Evolutionary conservation across 805 yeast genomes (phyloP).

Genomic region (Starmerella ratchasimensis): DNA sequence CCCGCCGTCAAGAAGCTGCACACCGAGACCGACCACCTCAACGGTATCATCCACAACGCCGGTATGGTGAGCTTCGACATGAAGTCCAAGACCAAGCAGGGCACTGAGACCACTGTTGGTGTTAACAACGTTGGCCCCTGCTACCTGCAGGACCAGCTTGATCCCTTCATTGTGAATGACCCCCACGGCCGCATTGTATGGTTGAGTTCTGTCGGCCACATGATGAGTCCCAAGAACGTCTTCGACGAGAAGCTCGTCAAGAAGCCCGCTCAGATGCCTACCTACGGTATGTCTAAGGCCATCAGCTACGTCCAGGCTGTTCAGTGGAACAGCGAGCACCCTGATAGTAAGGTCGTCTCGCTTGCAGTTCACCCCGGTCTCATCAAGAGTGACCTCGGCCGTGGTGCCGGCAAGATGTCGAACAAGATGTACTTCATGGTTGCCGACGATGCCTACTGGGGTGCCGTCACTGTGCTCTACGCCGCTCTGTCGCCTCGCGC

Average conservation of each 20-base stretch:
- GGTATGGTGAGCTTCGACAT: slow-evolving; percentile 24
- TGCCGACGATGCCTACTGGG: slow-evolving; percentile 24
- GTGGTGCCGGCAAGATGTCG: slow-evolving; percentile 15
- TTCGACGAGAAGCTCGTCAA: slow-evolving; percentile 29
- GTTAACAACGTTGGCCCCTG: slow-evolving; percentile 36
- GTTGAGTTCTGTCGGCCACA: slow-evolving; percentile 32
- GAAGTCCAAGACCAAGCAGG: slow-evolving; percentile 31
- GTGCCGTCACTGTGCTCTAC: slow-evolving; percentile 34
- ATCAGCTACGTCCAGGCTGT: slow-evolving; percentile 28
- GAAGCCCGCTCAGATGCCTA: slow-evolving; percentile 1
- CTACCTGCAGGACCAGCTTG: slow-evolving; percentile 28
- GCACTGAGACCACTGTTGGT: slow-evolving; percentile 35
- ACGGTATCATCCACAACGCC: slow-evolving; percentile 21
- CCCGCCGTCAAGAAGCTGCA: slow-evolving; percentile 17
- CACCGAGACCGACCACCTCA: slow-evolving; percentile 5
- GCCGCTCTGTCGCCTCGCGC: slow-evolving; percentile 31
- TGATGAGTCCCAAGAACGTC: slow-evolving; percentile 21
- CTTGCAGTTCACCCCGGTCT: slow-evolving; percentile 33
- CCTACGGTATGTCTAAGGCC: slow-evolving; percentile 35
- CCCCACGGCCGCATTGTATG: slow-evolving; percentile 33
- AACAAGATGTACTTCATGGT: slow-evolving; percentile 1
- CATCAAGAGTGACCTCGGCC: slow-evolving; percentile 27
- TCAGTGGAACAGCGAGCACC: slow-evolving; percentile 27
- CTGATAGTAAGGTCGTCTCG: slow-evolving; percentile 25
- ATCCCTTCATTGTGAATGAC: slow-evolving; percentile 29